Evolutionary conservation across 345 rosid genomes (phyloP).

Genomic region (Heritiera fomes): DNA sequence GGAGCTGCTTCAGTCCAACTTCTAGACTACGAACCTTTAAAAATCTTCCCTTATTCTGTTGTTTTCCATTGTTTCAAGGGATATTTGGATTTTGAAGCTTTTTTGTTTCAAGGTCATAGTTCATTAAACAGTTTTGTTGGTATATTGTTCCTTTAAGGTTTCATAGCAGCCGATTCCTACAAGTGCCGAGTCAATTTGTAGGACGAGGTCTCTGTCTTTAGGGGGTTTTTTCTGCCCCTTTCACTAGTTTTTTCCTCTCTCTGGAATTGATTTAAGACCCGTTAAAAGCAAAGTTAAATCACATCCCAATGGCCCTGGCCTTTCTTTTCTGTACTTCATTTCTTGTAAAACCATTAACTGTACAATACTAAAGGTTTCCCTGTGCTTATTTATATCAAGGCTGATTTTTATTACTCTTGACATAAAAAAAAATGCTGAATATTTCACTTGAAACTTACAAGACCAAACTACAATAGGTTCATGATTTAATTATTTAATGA

Average conservation of each 20-base stretch:
- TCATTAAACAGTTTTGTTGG: neutral
- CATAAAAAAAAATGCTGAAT: neutral
- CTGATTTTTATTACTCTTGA: neutral
- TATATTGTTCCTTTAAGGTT: neutral
- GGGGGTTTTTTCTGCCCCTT: neutral
- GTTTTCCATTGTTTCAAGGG: slow-evolving; percentile 12
- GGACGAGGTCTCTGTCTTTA: neutral
- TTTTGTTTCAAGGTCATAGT: neutral
- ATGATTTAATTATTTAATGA: too few species aligned
- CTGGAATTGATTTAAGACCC: neutral
- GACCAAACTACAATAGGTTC: too few species aligned
- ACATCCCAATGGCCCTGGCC: neutral
- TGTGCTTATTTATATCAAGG: neutral
- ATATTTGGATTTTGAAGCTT: slow-evolving; percentile 5
- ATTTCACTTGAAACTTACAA: too few species aligned
- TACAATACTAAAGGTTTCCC: neutral
- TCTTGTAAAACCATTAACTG: neutral
- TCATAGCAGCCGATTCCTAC: neutral
- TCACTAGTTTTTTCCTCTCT: neutral
- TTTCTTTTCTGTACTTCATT: neutral
- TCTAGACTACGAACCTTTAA: slow-evolving; percentile 9
- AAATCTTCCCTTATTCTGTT: slow-evolving; percentile 16
- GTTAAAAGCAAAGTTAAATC: neutral
- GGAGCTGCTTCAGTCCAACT: slow-evolving; percentile 22
- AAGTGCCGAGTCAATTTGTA: slow-evolving; percentile 17